Conservation (phyloP, 768 basidiomycete genomes). For the Phylloporus sp. region DNA sequence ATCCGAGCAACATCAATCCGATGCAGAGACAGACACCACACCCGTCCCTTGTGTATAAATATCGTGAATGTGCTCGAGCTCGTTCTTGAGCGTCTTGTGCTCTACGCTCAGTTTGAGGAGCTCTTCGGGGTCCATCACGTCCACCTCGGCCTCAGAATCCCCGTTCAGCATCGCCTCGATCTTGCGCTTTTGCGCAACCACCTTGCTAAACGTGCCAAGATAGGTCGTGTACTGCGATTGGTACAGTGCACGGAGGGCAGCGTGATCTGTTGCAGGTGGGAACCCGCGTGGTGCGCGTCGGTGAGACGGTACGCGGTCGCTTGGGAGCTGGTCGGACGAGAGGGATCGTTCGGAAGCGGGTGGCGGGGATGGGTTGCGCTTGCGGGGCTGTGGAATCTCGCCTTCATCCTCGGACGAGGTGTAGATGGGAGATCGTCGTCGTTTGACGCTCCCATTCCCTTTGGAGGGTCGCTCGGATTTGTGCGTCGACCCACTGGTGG, state of each 20-base stretch:
- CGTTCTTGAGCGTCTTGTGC: conserved; percentile 45
- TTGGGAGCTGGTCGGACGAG: conserved; percentile 16
- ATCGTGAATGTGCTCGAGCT: conserved; percentile 49
- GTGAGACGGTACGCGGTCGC: conserved; percentile 16
- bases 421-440: conserved; percentile 58
- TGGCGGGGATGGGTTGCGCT: conserved; percentile 27
- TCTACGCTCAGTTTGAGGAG: conserved; percentile 41
- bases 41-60: conserved; percentile 31
- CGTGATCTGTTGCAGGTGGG: conserved; percentile 44
- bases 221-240: conserved; percentile 51
- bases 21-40: conserved; percentile 11
- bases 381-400: conserved; percentile 32
- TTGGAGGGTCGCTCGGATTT: conserved; percentile 22
- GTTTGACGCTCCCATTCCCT: conserved; percentile 30
- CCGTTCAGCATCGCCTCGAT: conserved; percentile 50
- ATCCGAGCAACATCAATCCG: no score
- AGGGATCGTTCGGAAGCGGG: conserved; percentile 21
- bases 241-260: conserved; percentile 51
- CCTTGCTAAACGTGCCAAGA: conserved; percentile 41
- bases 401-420: conserved; percentile 66
- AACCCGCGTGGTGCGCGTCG: conserved; percentile 32
- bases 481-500: conserved; percentile 3
- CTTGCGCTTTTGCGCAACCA: conserved; percentile 48
- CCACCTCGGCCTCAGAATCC: conserved; percentile 54
- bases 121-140: conserved; percentile 53